Evolutionary conservation across 306 rosid species (phyloP), one percentile per base, ranked within the genome.

Genomic region (Spatholobus suberectus): DNA sequence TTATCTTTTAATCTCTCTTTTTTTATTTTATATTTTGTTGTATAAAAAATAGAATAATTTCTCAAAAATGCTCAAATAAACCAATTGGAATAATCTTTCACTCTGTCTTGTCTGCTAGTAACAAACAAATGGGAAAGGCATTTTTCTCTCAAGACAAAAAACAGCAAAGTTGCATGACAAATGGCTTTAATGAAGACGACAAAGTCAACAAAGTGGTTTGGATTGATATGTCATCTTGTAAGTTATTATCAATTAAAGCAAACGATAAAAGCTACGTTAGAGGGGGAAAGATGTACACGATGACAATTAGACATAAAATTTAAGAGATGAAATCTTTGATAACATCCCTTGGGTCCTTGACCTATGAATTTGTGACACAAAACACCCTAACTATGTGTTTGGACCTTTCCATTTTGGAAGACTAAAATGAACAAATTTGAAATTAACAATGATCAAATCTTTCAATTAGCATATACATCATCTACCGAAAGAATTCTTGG

Each of bases 311-410:
- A 81, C 82, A 73, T 79, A 86, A 69, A 86, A 46, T 84, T 87
- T 87, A 82, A 82, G 83, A 88, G 61, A 32, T 58, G 34, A 75
- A 68, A 73, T 62, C 87, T 77, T 87, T 74, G 88, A 83, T 72
- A 86, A 65, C 65, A 86, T 86, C 90, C 66, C 72, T 72, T 46
- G 14, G 14, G 15, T 40, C 63, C 77, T 71, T 52, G 37, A 85
- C 90, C 88, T 73, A 82, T 79, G 75, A 62, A 26, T 37, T 70
- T 24, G 55, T 49, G 85, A 78, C 87, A 75, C 70, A 69, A 75
- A 65, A 37, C 3, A 66, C 40, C 26, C 57, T 17, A 40, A 82
- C 75, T 38, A 59, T 24, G 73, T 23, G 73, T 23, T 49, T 76
- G 68, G 18, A 35, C 49, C 68, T 8, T 71, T 44, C 75, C 69